Conservation (phyloP, 441 rosid genomes). For the Adansonia gregorii region DNA sequence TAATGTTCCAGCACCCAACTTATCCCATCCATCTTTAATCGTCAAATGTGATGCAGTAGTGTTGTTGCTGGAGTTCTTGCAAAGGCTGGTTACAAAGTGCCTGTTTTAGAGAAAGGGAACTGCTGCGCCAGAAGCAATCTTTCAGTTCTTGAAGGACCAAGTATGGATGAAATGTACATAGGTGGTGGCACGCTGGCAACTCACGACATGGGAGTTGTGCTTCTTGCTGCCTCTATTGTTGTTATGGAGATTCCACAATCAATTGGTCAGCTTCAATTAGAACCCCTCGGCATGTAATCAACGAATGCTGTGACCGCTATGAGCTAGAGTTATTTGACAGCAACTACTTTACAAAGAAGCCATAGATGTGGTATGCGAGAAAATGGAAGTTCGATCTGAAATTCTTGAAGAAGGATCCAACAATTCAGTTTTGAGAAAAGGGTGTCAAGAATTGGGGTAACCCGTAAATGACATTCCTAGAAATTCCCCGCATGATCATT, state of each 20-base stretch:
- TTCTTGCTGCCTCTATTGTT: constrained; percentile 81
- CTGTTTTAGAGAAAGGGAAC: constrained; percentile 74
- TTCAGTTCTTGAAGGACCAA: constrained; percentile 72
- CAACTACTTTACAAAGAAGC: constrained; percentile 59
- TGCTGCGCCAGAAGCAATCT: constrained; percentile 70
- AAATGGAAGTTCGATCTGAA: constrained; percentile 78
- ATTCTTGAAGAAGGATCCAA: constrained; percentile 65
- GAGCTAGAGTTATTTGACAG: constrained; percentile 63
- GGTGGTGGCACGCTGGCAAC: constrained; percentile 62
- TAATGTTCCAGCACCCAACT: not conserved
- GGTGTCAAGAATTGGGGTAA: constrained; percentile 61
- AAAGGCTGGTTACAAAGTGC: constrained; percentile 72
- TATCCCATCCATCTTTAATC: constrained; percentile 43
- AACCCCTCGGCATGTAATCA: constrained; percentile 70
- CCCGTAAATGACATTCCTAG: constrained; percentile 60
- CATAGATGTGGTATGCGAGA: constrained; percentile 63
- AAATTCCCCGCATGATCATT: constrained; percentile 66
- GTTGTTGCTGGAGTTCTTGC: constrained; percentile 78
- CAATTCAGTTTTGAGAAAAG: constrained; percentile 67
- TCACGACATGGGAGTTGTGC: constrained; percentile 52
- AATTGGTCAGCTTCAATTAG: constrained; percentile 84
- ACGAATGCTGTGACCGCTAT: constrained; percentile 57
- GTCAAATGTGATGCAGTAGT: constrained; percentile 73
- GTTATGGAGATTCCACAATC: constrained; percentile 78
- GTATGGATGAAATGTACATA: constrained; percentile 78